These are phyloP conservation scores for Salisapilia sapeloensis DNA, from an alignment of 352 stramenopile species.

Conservation along the genomic window DNA sequence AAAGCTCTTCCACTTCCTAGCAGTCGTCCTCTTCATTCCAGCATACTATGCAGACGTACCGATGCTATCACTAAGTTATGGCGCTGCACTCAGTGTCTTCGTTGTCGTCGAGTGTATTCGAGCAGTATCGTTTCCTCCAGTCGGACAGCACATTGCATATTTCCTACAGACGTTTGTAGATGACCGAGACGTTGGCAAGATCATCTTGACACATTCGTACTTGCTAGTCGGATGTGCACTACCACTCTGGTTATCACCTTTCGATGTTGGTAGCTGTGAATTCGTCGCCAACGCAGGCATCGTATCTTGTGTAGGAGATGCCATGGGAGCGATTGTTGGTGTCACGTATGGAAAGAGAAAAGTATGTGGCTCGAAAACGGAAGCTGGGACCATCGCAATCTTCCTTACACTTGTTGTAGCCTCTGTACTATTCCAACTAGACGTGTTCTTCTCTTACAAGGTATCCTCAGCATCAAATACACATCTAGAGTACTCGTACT, in stretches of 20 bases:
- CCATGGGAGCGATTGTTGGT: conserved; percentile 51
- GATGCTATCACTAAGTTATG: conserved; percentile 66
- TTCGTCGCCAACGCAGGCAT: conserved; percentile 49
- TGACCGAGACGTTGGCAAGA: conserved; percentile 38
- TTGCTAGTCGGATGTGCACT: conserved; percentile 58
- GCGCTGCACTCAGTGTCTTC: conserved; percentile 54
- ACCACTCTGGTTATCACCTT: conserved; percentile 36
- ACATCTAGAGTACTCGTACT: background rate
- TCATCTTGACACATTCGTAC: conserved; percentile 68
- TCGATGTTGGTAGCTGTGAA: background rate
- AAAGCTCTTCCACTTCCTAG: conserved; percentile 70
- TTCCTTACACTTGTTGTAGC: conserved; percentile 34
- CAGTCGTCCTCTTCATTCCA: conserved; percentile 62
- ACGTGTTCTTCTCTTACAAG: background rate
- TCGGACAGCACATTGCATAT: conserved; percentile 21
- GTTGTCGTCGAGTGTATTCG: conserved; percentile 50
- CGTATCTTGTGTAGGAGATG: conserved; percentile 49
- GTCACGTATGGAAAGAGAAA: conserved; percentile 25
- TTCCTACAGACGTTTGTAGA: conserved; percentile 70
- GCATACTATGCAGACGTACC: conserved; percentile 25
- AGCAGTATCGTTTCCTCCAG: conserved; percentile 31
- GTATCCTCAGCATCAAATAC: background rate
- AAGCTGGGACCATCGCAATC: conserved; percentile 41
- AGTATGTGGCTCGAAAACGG: conserved; percentile 43
- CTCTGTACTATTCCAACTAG: conserved; percentile 21